Evolutionary conservation across 23 red algal genomes (phyloP).

Genomic region (Gracilariopsis chorda): DNA sequence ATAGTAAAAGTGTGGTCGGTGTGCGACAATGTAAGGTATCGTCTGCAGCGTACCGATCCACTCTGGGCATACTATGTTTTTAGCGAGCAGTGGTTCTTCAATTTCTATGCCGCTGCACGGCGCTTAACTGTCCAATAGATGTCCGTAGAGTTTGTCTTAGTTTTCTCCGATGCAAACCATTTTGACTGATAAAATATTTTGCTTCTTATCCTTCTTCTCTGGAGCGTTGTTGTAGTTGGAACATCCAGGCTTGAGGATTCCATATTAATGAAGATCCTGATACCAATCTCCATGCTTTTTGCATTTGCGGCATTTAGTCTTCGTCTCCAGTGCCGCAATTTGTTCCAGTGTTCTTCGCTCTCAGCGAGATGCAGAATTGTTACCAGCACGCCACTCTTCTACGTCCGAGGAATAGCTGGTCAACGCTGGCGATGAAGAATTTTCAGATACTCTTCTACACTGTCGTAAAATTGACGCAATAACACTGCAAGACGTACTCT

Average conservation of each 20-base stretch:
- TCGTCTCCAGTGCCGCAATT: background rate
- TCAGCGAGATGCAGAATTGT: background rate
- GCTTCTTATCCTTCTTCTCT: background rate
- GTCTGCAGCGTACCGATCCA: background rate
- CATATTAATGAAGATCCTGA: background rate
- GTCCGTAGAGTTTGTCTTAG: background rate
- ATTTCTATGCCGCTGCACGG: background rate
- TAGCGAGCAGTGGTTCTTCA: background rate
- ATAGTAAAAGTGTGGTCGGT: background rate
- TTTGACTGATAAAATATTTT: background rate
- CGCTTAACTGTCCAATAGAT: background rate
- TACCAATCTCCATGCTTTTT: background rate
- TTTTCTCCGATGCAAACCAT: background rate
- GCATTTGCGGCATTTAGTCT: background rate
- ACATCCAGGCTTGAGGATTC: background rate
- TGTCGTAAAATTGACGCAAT: slow-evolving; percentile 16
- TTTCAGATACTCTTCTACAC: background rate
- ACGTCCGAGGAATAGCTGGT: background rate
- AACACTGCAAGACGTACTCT: background rate
- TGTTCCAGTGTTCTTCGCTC: background rate
- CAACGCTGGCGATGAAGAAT: background rate
- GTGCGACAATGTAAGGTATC: background rate
- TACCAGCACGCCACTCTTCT: background rate
- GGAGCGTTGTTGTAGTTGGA: background rate
- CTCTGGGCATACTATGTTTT: background rate